Evolutionary conservation across 176 grass and related monocot genomes (phyloP).

Genomic region (barley (Hordeum vulgare)): DNA sequence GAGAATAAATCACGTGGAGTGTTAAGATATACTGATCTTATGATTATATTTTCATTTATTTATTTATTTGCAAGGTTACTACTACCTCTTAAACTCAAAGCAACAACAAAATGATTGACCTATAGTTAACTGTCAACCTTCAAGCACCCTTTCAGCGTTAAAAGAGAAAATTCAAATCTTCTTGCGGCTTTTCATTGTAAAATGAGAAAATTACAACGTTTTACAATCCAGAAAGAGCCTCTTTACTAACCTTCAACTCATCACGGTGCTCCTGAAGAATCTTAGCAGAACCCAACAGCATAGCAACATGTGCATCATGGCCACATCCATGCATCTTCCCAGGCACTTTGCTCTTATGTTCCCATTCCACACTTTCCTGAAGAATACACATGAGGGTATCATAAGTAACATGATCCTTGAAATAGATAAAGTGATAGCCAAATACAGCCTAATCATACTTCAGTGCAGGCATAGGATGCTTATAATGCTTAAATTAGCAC

Average conservation of each 20-base stretch:
- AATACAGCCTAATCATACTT: neutral
- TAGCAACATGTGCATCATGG: constrained; percentile 82
- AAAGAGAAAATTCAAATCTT: constrained; percentile 1
- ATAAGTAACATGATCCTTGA: constrained; percentile 19
- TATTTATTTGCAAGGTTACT: neutral
- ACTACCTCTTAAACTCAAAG: neutral
- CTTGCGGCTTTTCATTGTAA: neutral
- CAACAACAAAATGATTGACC: neutral
- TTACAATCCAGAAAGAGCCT: neutral
- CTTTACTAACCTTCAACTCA: constrained; percentile 59
- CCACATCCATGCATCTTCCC: constrained; percentile 99
- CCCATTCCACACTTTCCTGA: constrained; percentile 94
- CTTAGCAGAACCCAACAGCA: constrained; percentile 90
- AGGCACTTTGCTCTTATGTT: constrained; percentile 90
- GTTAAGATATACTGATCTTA: neutral
- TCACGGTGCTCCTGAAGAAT: constrained; percentile 82
- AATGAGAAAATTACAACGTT: neutral
- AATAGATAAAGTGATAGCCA: constrained; percentile 1
- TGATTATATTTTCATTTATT: neutral
- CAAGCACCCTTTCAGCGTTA: neutral
- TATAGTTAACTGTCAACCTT: neutral
- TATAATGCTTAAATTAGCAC: neutral
- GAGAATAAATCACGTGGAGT: neutral
- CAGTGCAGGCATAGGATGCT: neutral
- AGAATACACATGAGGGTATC: constrained; percentile 12